Conservation (phyloP, 2,329 filamentous ascomycete genomes). For the Acrodontium crateriforme region DNA sequence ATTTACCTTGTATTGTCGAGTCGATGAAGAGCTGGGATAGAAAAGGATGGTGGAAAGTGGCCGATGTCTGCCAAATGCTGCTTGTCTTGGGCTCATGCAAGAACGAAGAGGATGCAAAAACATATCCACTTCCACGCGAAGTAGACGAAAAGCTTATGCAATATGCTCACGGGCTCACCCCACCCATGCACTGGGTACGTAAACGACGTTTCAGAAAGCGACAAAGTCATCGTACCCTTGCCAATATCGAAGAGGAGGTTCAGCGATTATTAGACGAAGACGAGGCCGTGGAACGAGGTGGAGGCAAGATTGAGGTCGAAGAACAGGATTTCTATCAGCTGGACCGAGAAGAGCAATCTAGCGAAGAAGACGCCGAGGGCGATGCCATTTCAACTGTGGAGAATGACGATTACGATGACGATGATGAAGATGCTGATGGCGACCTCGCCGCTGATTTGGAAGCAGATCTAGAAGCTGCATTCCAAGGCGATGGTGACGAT, state of each 20-base stretch:
- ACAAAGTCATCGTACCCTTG: conserved; percentile 68
- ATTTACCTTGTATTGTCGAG: conserved; percentile 76
- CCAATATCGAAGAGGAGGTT: conserved; percentile 70
- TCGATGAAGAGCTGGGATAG: conserved; percentile 90
- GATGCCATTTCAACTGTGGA: conserved; percentile 18
- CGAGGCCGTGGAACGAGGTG: conserved; percentile 35
- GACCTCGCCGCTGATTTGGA: conserved; percentile 12
- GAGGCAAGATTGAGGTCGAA: conserved; percentile 34
- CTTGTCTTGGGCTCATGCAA: conserved; percentile 57
- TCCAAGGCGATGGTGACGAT: conserved; percentile 23
- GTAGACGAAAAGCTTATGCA: conserved; percentile 53
- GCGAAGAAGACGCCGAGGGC: conserved; percentile 18
- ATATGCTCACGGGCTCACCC: conserved; percentile 76
- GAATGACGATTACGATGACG: conserved; percentile 29
- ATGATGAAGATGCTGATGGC: conserved; percentile 23
- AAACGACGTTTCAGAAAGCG: conserved; percentile 74
- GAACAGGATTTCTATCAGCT: conserved; percentile 27
- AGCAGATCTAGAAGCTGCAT: conserved; percentile 22
- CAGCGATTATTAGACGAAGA: conserved; percentile 61
- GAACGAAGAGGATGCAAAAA: conserved; percentile 37
- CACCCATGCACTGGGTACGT: conserved; percentile 73
- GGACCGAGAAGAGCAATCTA: conserved; percentile 4
- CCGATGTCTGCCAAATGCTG: conserved; percentile 81
- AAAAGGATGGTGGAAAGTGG: conserved; percentile 75
- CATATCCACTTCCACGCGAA: conserved; percentile 52